These are phyloP conservation scores for Colletotrichum sp. DNA, from an alignment of 2,329 filamentous ascomycete species.

Conservation along the genomic window DNA sequence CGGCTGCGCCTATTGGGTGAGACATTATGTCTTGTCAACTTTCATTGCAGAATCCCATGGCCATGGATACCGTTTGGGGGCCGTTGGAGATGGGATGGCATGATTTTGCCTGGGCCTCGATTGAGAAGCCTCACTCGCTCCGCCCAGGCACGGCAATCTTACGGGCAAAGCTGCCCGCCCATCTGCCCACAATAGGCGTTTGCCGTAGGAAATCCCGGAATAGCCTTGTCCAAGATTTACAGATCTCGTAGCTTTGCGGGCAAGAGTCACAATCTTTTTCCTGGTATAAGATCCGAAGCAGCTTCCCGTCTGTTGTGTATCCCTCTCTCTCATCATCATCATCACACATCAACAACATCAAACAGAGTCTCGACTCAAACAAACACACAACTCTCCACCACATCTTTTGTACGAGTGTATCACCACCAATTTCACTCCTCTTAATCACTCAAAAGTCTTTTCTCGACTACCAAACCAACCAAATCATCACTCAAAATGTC, in stretches of 20 bases:
- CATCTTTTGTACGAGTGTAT: slow-evolving; percentile 11
- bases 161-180: slow-evolving; percentile 15
- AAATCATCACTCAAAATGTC: slow-evolving; percentile 31
- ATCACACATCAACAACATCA: slow-evolving; percentile 7
- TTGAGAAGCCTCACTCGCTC: slow-evolving; percentile 12
- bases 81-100: slow-evolving; percentile 19
- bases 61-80: not conserved
- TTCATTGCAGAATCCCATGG: slow-evolving; percentile 9
- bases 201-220: slow-evolving; percentile 12
- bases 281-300: slow-evolving; percentile 23
- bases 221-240: slow-evolving; percentile 1
- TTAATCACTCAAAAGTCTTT: slow-evolving; percentile 3
- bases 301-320: slow-evolving; percentile 8
- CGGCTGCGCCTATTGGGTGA: slow-evolving; percentile 19
- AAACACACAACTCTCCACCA: slow-evolving; percentile 3
- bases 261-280: not conserved
- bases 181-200: slow-evolving; percentile 24
- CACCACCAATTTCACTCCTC: not conserved
- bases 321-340: slow-evolving; percentile 15
- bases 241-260: slow-evolving; percentile 4
- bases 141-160: slow-evolving; percentile 20
- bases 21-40: not conserved
- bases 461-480: not conserved
- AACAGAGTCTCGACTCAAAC: slow-evolving; percentile 19
- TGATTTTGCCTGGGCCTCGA: slow-evolving; percentile 4